Evolutionary conservation across 257 asterid genomes (phyloP), one percentile per base, ranked within the genome.

Genomic region (Penstemon newberryi): DNA sequence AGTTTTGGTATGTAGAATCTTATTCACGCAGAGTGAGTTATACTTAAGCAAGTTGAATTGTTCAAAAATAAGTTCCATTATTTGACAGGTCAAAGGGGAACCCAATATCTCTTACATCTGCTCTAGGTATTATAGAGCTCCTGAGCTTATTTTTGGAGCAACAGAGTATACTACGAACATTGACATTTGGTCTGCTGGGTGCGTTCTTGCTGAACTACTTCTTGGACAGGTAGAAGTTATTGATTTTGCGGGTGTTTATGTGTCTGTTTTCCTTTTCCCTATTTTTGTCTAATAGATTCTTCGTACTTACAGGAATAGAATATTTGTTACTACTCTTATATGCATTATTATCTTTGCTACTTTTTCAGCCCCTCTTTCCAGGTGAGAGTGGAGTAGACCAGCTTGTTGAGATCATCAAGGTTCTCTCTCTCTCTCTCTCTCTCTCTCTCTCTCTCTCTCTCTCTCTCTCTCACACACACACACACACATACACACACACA

Each of bases 321-420:
- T 25, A 25, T 25, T 25, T 25, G 33, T 25, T 25, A 25, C 33
- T 25, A 25, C 33, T 25, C 33, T 25, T 25, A 25, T 25, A 25
- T 25, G 33, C 33, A 25, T 25, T 25, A 25, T 25, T 25, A 25
- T 25, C 33, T 25, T 25, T 25, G 33, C 33, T n/a, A n/a, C n/a
- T 25, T 25, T 25, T 51, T 63, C 36, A 89, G 96, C 93, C 92
- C 70, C 86, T 89, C 56, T 89, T 89, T 74, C 96, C 95, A 7
- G 96, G 96, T 41, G 96, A 89, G 79, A 87, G 91, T 77, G 95
- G 96, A 76, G 96, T 89, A 0, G 93, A 89, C 65, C 96, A 89
- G 86, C 91, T 89, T 41, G 95, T 89, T 55, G 96, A 89, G 74
- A 89, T 87, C 45, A 89, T 89, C 80, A 89, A 87, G 95, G 96